Evolutionary conservation across 805 yeast species (phyloP), one percentile per base, ranked within the genome.

Genomic region (Yarrowia sp.): DNA sequence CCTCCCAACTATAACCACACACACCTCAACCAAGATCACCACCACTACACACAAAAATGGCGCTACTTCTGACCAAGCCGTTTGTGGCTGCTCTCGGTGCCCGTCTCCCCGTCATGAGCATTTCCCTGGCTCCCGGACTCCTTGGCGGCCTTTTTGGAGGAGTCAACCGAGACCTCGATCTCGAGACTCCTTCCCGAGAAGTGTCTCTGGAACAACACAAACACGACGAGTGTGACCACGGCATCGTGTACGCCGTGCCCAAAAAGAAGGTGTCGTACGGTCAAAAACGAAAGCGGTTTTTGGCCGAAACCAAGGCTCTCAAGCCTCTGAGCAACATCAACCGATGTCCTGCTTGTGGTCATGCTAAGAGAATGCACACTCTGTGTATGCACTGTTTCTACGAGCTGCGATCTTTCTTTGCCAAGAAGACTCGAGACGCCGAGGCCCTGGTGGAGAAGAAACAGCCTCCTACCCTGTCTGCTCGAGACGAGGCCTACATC

Each of bases 331-430:
- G 86, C 65, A 87, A 90, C 73, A 79, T 95, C 71, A 90, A 88
- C 67, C 84, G 96, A 74, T 93, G 99, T 74, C 98, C 98, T 2
- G 88, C 97, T 0, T 93, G 99, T 78, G 99, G 99, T 48, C 88
- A 89, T 67, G 88, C 85, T 70, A 95, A 93, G 78, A 83, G 97
- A 72, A 85, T 95, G 1, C 96, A 95, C 76, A 86, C 92, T 65
- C 80, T 93, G 71, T 93, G 99, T 77, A 90, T 91, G 96, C 84
- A 89, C 72, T 93, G 99, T 78, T 92, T 90, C 66, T 84, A 82
- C 33, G 92, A 92, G 73, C 88, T 95, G 72, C 87, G 85, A 74
- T 79, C 82, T 65, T 80, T 88, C 48, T 90, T 97, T 90, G 87
- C 84, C 49, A 16, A 38, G 35, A 66, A 68, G 35, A 36, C 62